A percentile compares a stretch with the other conserved stretches of the same genome.
These are phyloP conservation scores for Colletotrichum tofieldiae DNA, from an alignment of 2,329 filamentous ascomycete genomes.

Conservation along the genomic window DNA sequence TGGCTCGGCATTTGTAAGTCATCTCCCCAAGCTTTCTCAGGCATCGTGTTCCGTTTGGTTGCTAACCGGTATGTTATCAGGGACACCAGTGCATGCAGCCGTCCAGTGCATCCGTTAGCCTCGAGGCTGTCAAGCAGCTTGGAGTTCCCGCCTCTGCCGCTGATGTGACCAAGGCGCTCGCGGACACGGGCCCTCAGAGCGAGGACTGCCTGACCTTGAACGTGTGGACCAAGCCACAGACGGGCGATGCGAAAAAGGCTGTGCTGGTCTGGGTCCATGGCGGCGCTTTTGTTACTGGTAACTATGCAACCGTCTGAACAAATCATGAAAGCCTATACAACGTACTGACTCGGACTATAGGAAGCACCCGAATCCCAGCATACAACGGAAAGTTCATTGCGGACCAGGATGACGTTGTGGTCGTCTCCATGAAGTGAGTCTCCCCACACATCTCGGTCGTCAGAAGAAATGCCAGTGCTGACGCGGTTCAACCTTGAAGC, in stretches of 20 bases:
- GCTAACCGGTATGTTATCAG: conserved; percentile 13
- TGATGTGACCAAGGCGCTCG: conserved; percentile 20
- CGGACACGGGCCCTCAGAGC: conserved; percentile 42
- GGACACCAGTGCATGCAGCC: conserved; percentile 40
- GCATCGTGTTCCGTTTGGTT: background rate
- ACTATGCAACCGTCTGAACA: conserved; percentile 14
- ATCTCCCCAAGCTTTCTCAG: background rate
- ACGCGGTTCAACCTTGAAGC: conserved; percentile 39
- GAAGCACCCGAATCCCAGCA: conserved; percentile 31
- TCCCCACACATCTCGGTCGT: background rate
- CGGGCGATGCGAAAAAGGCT: conserved; percentile 53
- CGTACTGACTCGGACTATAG: conserved; percentile 30
- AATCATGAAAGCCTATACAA: background rate
- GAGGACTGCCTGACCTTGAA: conserved; percentile 59
- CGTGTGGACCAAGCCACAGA: conserved; percentile 56
- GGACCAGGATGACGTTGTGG: conserved; percentile 59
- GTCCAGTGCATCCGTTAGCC: background rate
- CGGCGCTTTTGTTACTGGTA: conserved; percentile 56
- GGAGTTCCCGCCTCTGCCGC: conserved; percentile 37
- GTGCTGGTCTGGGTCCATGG: conserved; percentile 63
- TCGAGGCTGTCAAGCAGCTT: conserved; percentile 24
- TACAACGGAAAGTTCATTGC: conserved; percentile 60
- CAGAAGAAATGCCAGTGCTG: background rate
- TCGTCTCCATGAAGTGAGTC: conserved; percentile 61
- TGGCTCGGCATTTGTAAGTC: conserved; percentile 35